Base-by-base conservation (phyloP, 257 asterid genomes). In the Cynanchum wilfordii region DNA sequence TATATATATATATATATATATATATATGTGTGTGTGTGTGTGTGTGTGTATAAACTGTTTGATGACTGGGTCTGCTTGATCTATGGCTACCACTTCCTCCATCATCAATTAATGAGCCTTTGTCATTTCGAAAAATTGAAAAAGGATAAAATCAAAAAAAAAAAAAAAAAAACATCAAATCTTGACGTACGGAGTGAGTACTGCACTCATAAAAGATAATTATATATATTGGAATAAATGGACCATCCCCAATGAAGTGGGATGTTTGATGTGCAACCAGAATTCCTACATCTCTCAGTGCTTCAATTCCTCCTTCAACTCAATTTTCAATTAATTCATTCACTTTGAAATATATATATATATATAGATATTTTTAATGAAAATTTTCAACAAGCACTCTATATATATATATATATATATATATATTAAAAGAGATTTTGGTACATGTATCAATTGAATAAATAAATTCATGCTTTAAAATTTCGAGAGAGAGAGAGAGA, bases 211-310 rank as follows among this genome's bases (percentile, higher is more conserved):
- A 58, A 52, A 20, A 54, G 9, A 20, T 15, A 10, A 13, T 58
- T 16, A 33, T 33, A 33, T 33, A 33, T 33, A 33, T 33, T 38
- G 69, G n/a, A 36, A 62, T 30, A 62, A 30, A 62, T 62, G 68
- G 68, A 33, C 68, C 68, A 30, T 62, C 13, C 42, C 68, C 68
- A 62, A 62, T 30, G 25, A 62, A 62, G 49, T 19, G 50, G 27
- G 16, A 38, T 64, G 29, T 36, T 63, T 63, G 49, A 33, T 60
- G 7, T 33, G 68, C 45, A 62, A 22, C 68, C 9, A 33, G 10
- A 44, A 33, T 2, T 63, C 15, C 47, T 13, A 62, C 16, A 4
- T 17, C 19, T 33, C 3, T 1, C 0, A 0, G 7, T 60, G 27
- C 24, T 2, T 33, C 38, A 33, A 33, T 22, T 9, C 29, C 3